Evolutionary conservation across 768 basidiomycete species (phyloP), one percentile per base, ranked within the genome.

Genomic region (Cystofilobasidium bisporidii): DNA sequence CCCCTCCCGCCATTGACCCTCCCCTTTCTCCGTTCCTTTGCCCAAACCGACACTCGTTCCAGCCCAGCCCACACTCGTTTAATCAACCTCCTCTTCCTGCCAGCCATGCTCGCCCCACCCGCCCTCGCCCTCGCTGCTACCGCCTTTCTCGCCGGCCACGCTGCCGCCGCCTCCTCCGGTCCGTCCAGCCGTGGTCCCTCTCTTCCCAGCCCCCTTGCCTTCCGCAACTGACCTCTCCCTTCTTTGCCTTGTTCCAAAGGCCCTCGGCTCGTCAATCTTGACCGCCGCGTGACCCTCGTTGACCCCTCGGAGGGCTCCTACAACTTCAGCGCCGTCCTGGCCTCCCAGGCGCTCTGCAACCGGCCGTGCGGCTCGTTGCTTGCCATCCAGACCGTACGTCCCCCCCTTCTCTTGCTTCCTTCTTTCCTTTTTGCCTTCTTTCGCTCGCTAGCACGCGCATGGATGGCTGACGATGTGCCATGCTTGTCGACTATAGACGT

Each of bases 1-100:
- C 32, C 32, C 40, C 18, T 20, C 6, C 6, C 8, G 17, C 9
- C 48, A n/a, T 11, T 2, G n/a, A n/a, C 6, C 1, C 12, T 61
- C 59, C 26, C 61, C 33, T 32, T 18, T 24, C 36, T 53, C 24
- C 41, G 30, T 26, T 22, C 30, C 18, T 28, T 60, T 12, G 6
- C 30, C n/a, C 4, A 26, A 28, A 20, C 14, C 30, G 24, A 18
- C 32, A 5, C 41, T 30, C 20, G 55, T 41, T 22, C 64, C 40
- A 30, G 33, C 57, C n/a, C 41, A n/a, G n/a, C n/a, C 59, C 41
- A 60, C 59, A 38, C 41, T 60, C 59, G 36, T 60, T 43, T 26
- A 15, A 17, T 26, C 56, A 38, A 61, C 60, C 1, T 24, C 20
- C 40, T n/a, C 60, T 18, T 28, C 24, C 12, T 43, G 36, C 33